Evolutionary conservation across 129 eudicot genomes (phyloP).

Genomic region (Tanacetum coccineum): DNA sequence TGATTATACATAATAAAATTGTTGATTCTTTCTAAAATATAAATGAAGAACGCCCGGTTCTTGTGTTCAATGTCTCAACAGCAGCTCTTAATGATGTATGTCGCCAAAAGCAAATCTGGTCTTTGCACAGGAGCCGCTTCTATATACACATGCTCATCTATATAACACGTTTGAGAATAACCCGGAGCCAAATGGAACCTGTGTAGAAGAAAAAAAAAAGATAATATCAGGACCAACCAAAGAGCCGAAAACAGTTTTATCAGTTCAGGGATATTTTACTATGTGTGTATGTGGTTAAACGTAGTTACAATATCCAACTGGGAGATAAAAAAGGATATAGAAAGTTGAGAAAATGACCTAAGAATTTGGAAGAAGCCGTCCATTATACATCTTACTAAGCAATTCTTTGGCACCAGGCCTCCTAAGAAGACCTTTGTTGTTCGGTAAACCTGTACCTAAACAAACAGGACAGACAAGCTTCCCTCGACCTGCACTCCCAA

Average conservation of each 20-base stretch:
- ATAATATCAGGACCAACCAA: slow-evolving; percentile 7
- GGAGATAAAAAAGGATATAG: not conserved
- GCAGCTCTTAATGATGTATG: slow-evolving; percentile 20
- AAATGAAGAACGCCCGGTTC: slow-evolving; percentile 18
- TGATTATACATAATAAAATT: slow-evolving; percentile 11
- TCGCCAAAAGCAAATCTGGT: slow-evolving; percentile 2
- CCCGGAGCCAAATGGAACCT: slow-evolving; percentile 17
- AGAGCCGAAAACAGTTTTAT: not conserved
- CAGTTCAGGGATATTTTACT: not conserved
- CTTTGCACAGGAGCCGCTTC: slow-evolving; percentile 22
- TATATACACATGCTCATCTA: slow-evolving; percentile 26
- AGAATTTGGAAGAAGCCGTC: slow-evolving; percentile 76
- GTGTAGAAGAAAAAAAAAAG: not conserved
- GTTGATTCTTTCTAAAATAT: slow-evolving; percentile 14
- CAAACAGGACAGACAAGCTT: slow-evolving; percentile 95
- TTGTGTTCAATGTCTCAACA: slow-evolving; percentile 8
- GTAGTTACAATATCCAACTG: not conserved
- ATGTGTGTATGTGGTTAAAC: not conserved
- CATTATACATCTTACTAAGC: slow-evolving; percentile 93
- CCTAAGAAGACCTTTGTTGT: slow-evolving; percentile 96
- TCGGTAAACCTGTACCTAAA: slow-evolving; percentile 91
- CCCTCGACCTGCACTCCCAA: slow-evolving; percentile 65
- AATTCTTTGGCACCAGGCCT: slow-evolving; percentile 75
- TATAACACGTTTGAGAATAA: slow-evolving; percentile 6
- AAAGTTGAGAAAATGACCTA: slow-evolving; percentile 49